Percentiles rank a stretch among this genome's conserved stretches.
Evolutionary conservation across 2,329 filamentous ascomycete species (phyloP).

Genomic region (Colletotrichum tabaci): DNA sequence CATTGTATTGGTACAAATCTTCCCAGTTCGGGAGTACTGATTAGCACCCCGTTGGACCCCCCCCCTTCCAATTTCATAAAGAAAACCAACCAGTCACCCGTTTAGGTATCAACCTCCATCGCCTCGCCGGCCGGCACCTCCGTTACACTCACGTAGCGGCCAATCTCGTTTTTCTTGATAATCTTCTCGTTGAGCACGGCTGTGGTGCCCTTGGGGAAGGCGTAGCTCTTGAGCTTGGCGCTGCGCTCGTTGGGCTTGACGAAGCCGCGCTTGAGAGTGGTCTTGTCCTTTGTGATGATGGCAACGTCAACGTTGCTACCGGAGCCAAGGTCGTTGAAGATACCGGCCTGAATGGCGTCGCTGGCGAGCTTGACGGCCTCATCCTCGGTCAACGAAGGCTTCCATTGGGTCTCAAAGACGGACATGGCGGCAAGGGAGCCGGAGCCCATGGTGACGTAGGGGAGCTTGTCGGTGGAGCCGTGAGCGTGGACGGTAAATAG

Average conservation of each 20-base stretch:
- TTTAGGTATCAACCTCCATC: slow-evolving; percentile 78
- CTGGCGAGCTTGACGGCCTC: slow-evolving; percentile 87
- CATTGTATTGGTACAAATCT: slow-evolving; percentile 43
- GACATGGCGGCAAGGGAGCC: slow-evolving; percentile 97
- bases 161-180: slow-evolving; percentile 93
- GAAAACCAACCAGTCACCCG: slow-evolving; percentile 5
- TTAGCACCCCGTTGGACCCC: slow-evolving; percentile 10
- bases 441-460: slow-evolving; percentile 99
- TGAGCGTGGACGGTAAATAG: slow-evolving; percentile 99
- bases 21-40: slow-evolving; percentile 22
- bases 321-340: slow-evolving; percentile 98
- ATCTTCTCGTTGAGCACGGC: slow-evolving; percentile 96
- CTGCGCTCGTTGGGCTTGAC: slow-evolving; percentile 93
- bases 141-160: slow-evolving; percentile 93
- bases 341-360: slow-evolving; percentile 94
- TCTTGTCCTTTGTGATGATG: slow-evolving; percentile 96
- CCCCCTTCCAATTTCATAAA: slow-evolving; percentile 2
- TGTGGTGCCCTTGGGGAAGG: slow-evolving; percentile 92
- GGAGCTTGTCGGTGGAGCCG: slow-evolving; percentile 97
- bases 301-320: slow-evolving; percentile 98
- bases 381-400: slow-evolving; percentile 80
- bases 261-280: slow-evolving; percentile 92
- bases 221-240: slow-evolving; percentile 93
- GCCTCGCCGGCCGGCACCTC: slow-evolving; percentile 81
- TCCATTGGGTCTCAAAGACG: slow-evolving; percentile 97